Evolutionary conservation across 768 basidiomycete species (phyloP).

Genomic region (Russula brevipes): DNA sequence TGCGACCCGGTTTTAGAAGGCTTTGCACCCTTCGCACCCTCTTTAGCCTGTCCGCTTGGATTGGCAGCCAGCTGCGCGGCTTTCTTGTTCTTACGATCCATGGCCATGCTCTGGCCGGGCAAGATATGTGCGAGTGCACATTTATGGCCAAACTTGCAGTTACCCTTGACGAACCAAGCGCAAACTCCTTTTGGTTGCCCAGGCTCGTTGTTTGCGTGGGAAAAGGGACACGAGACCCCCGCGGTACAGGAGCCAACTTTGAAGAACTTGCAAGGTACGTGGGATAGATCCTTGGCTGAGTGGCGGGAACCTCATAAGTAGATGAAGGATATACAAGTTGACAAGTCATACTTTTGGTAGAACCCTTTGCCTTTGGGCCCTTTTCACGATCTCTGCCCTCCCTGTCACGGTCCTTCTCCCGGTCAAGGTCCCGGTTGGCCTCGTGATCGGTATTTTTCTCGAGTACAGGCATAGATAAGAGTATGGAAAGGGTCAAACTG

Average conservation of each 20-base stretch:
- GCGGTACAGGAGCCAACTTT: constrained; percentile 92
- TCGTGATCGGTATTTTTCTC: constrained; percentile 26
- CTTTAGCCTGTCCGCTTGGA: constrained; percentile 33
- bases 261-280: constrained; percentile 98
- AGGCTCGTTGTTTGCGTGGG: constrained; percentile 67
- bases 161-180: constrained; percentile 92
- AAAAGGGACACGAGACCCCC: constrained; percentile 93
- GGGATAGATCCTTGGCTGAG: constrained; percentile 83
- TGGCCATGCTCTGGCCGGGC: constrained; percentile 89
- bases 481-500: not conserved
- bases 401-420: constrained; percentile 24
- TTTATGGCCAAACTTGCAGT: constrained; percentile 73
- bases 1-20: constrained; percentile 36
- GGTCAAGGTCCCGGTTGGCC: constrained; percentile 22
- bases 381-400: constrained; percentile 26
- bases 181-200: constrained; percentile 77
- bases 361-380: constrained; percentile 26
- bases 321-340: constrained; percentile 1
- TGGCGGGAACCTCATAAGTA: constrained; percentile 9
- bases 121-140: constrained; percentile 93
- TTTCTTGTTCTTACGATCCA: constrained; percentile 98
- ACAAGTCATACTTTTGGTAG: constrained; percentile 27
- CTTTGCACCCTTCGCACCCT: constrained; percentile 36
- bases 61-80: constrained; percentile 64
- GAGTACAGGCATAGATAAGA: constrained; percentile 23